Evolutionary conservation across 1,284 basidiomycete species (phyloP).

Genomic region (Amylostereum chailletii): DNA sequence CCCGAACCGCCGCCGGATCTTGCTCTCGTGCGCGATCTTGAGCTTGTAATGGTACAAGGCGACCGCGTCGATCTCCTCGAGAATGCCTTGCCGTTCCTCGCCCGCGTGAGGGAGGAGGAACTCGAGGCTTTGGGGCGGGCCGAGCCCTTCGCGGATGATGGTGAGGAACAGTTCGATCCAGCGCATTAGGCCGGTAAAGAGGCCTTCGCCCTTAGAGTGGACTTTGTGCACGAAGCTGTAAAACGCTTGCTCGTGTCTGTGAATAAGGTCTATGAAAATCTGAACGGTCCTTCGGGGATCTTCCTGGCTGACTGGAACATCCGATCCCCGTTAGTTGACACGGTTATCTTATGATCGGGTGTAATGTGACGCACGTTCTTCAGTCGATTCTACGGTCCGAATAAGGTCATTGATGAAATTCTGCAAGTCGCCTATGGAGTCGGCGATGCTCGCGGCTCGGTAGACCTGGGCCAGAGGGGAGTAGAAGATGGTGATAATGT

Average conservation of each 20-base stretch:
- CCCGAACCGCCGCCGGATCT: constrained; percentile 74
- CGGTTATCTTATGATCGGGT: neutral
- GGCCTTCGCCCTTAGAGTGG: constrained; percentile 90
- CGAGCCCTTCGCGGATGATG: constrained; percentile 84
- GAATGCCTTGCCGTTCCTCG: constrained; percentile 63
- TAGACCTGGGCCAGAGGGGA: constrained; percentile 97
- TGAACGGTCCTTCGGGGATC: constrained; percentile 87
- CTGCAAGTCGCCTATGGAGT: constrained; percentile 88
- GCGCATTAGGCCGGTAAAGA: constrained; percentile 91
- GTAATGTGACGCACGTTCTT: constrained; percentile 62
- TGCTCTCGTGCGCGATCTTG: constrained; percentile 86
- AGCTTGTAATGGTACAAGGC: constrained; percentile 88
- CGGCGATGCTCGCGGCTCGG: constrained; percentile 93
- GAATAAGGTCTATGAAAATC: constrained; percentile 89
- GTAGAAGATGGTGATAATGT: constrained; percentile 99
- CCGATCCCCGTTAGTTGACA: neutral
- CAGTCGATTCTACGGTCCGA: constrained; percentile 85
- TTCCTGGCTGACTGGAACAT: constrained; percentile 61
- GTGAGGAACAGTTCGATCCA: constrained; percentile 97
- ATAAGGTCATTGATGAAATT: constrained; percentile 96
- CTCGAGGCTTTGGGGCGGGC: constrained; percentile 68
- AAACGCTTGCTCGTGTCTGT: constrained; percentile 92
- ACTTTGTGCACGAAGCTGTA: constrained; percentile 99
- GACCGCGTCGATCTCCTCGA: constrained; percentile 81
- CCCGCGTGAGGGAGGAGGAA: constrained; percentile 79